Percentiles rank a stretch among this genome's conserved stretches.
Evolutionary conservation across 257 asterid genomes (phyloP).

Genomic region (Solanum medicagineum): DNA sequence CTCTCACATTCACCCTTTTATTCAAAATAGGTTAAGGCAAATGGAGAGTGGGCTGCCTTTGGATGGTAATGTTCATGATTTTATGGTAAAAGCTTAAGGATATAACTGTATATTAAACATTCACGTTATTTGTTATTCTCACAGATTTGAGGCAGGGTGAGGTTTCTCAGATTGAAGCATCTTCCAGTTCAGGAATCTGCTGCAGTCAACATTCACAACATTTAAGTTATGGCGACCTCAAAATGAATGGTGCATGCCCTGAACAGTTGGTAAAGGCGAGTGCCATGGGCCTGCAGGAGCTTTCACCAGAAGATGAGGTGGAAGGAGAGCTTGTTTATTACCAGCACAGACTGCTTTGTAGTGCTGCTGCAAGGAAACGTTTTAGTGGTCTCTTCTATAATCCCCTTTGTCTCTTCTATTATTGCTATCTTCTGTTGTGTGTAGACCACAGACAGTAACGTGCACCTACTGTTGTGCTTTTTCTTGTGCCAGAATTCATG

Average conservation of each 20-base stretch:
- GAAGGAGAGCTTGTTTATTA: constrained; percentile 84
- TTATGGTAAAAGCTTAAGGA: constrained; percentile 31
- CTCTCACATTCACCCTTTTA: constrained; percentile 55
- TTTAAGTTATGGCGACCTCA: constrained; percentile 22
- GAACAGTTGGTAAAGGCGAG: constrained; percentile 44
- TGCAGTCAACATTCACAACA: constrained; percentile 37
- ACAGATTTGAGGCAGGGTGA: constrained; percentile 56
- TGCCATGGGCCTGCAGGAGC: constrained; percentile 37
- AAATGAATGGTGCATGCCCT: constrained; percentile 26
- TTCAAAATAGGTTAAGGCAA: constrained; percentile 39
- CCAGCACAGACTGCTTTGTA: constrained; percentile 54
- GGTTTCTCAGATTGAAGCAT: constrained; percentile 53
- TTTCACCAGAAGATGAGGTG: constrained; percentile 85
- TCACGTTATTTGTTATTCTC: constrained; percentile 18
- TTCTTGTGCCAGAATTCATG: neutral
- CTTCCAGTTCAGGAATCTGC: constrained; percentile 76
- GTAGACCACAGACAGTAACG: neutral
- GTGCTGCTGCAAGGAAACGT: constrained; percentile 39
- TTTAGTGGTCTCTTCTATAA: constrained; percentile 44
- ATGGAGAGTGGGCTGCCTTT: constrained; percentile 23
- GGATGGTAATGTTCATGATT: constrained; percentile 16
- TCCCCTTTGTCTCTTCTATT: neutral
- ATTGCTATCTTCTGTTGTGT: neutral
- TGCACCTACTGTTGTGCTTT: neutral
- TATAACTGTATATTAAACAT: neutral